Percentiles rank a stretch among this genome's conserved stretches.
Conservation (phyloP, 768 basidiomycete genomes). For the Psilocybe tampanensis region DNA sequence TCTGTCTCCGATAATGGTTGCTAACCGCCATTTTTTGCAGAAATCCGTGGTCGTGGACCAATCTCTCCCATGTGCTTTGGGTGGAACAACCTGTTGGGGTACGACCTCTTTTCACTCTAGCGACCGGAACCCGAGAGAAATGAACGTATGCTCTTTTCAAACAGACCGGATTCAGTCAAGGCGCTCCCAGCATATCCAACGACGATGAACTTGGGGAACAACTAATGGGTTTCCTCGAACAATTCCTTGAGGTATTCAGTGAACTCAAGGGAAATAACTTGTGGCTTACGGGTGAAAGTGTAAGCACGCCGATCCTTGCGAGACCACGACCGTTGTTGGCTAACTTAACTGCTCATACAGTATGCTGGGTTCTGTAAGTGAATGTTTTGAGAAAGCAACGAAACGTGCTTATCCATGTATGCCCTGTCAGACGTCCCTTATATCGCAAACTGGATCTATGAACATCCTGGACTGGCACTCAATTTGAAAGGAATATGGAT, state of each 20-base stretch:
- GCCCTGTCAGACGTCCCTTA: constrained; percentile 43
- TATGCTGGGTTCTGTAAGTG: constrained; percentile 69
- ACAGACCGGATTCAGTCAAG: constrained; percentile 71
- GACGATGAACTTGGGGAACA: constrained; percentile 60
- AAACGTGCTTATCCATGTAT: background rate
- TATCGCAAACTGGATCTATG: constrained; percentile 72
- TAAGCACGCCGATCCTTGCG: constrained; percentile 32
- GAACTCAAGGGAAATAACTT: constrained; percentile 72
- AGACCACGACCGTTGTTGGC: background rate
- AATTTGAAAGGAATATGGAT: constrained; percentile 67
- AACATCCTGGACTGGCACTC: constrained; percentile 57
- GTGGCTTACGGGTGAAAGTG: constrained; percentile 68
- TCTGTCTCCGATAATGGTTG: background rate
- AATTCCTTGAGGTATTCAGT: constrained; percentile 65
- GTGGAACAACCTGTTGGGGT: constrained; percentile 75
- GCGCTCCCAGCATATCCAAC: constrained; percentile 59
- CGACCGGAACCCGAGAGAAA: too few relatives aligned
- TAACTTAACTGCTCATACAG: constrained; percentile 30
- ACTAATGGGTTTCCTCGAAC: constrained; percentile 55
- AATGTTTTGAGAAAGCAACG: background rate
- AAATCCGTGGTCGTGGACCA: constrained; percentile 72
- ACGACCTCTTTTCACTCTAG: constrained; percentile 5
- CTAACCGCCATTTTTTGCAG: constrained; percentile 22
- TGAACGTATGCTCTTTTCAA: background rate
- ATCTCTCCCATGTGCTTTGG: constrained; percentile 65